Evolutionary conservation across 2,329 filamentous ascomycete genomes (phyloP).

Genomic region (Calonectria honghensis): DNA sequence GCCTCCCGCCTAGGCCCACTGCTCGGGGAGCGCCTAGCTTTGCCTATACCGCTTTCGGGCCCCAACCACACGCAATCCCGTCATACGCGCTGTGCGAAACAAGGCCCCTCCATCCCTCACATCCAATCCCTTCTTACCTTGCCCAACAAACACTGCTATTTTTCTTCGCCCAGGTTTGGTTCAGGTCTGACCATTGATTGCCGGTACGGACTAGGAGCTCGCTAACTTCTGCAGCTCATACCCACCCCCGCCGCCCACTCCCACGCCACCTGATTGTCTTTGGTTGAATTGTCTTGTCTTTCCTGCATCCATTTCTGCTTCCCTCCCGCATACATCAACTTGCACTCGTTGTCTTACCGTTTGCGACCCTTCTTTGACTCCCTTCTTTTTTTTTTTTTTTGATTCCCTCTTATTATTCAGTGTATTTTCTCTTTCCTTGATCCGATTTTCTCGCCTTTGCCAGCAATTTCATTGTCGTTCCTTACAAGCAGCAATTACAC

Average conservation of each 20-base stretch:
- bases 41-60: slow-evolving; percentile 52
- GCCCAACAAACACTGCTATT: slow-evolving; percentile 41
- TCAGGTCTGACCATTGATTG: slow-evolving; percentile 36
- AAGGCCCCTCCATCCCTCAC: slow-evolving; percentile 44
- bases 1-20: slow-evolving; percentile 54
- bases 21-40: slow-evolving; percentile 28
- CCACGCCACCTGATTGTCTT: slow-evolving; percentile 41
- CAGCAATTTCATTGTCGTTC: slow-evolving; percentile 42
- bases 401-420: slow-evolving; percentile 19
- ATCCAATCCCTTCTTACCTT: slow-evolving; percentile 39
- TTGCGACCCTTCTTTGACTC: slow-evolving; percentile 29
- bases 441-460: slow-evolving; percentile 32
- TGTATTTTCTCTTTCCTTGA: slow-evolving; percentile 32
- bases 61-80: slow-evolving; percentile 58
- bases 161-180: slow-evolving; percentile 28
- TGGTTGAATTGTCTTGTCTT: slow-evolving; percentile 26
- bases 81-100: slow-evolving; percentile 44
- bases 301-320: slow-evolving; percentile 27
- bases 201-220: slow-evolving; percentile 19
- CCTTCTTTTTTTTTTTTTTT: slow-evolving; percentile 21
- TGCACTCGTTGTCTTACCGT: slow-evolving; percentile 33
- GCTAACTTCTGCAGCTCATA: slow-evolving; percentile 42
- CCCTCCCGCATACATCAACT: slow-evolving; percentile 13
- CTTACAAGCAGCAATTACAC: slow-evolving; percentile 40
- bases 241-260: slow-evolving; percentile 35